Conservation (phyloP, 225 moss, liverwort and hornwort genomes). For the Bryoerythrophyllum caledonicum region DNA sequence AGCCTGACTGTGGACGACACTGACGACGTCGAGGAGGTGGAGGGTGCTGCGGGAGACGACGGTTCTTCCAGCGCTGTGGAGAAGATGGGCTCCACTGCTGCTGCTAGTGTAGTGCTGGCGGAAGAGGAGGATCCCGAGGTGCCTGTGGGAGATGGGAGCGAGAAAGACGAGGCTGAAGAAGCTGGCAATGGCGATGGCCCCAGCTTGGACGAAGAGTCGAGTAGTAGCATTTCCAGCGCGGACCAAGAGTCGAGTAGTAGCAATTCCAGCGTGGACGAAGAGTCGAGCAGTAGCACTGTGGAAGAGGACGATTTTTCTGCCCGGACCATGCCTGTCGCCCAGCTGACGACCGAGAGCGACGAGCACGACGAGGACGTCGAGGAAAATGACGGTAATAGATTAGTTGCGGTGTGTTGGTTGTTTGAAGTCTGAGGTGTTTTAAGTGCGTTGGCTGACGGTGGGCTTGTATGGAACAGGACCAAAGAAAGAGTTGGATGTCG, state of each 20-base stretch:
- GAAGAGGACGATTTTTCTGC: conserved; percentile 20
- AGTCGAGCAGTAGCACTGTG: conserved; percentile 14
- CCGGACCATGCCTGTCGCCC: conserved; percentile 68
- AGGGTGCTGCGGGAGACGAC: conserved; percentile 20
- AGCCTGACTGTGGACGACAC: conserved; percentile 38
- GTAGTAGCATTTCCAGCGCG: background rate
- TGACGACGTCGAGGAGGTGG: conserved; percentile 41
- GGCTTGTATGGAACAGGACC: background rate
- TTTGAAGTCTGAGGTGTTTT: background rate
- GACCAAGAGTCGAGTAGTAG: no score
- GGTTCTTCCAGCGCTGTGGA: conserved; percentile 83
- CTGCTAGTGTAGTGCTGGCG: conserved; percentile 37
- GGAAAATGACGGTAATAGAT: conserved; percentile 30
- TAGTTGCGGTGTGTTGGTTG: no score
- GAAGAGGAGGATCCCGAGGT: conserved; percentile 6
- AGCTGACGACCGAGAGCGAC: conserved; percentile 54
- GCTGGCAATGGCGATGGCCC: background rate
- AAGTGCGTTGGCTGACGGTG: conserved; percentile 13
- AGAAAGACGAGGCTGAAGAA: conserved; percentile 18
- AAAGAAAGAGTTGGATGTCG: conserved; percentile 39
- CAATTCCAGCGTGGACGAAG: conserved; percentile 17
- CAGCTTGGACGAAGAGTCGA: conserved; percentile 14
- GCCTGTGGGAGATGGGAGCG: background rate
- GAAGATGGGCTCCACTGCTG: conserved; percentile 68
- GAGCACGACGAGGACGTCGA: conserved; percentile 45